Conservation (phyloP, 2,329 filamentous ascomycete genomes). For the Aureobasidium leucospermi region DNA sequence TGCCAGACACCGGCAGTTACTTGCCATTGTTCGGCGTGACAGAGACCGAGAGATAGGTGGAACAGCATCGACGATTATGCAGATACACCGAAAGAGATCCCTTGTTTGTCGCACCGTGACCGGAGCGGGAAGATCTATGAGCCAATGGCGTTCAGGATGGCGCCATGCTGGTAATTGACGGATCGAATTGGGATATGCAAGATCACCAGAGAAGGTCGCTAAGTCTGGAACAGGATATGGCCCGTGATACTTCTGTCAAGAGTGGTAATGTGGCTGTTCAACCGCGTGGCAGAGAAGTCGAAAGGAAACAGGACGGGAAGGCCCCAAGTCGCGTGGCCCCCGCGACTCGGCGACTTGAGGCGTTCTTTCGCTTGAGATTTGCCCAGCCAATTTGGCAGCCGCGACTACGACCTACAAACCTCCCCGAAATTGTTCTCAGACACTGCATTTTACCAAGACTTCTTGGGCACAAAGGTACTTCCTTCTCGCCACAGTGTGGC, state of each 20-base stretch:
- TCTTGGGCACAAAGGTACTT: not conserved
- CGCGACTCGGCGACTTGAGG: not conserved
- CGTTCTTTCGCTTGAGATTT: conserved; percentile 4
- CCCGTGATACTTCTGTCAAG: conserved; percentile 5
- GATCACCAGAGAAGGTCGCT: not conserved
- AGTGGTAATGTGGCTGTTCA: conserved; percentile 4
- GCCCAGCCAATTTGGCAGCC: not conserved
- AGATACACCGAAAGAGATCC: not conserved
- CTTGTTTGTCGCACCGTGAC: not conserved
- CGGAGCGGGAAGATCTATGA: not conserved
- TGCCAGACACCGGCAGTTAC: not conserved
- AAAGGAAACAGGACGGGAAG: not conserved
- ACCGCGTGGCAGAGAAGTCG: conserved; percentile 1
- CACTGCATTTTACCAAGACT: not conserved
- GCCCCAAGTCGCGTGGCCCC: conserved; percentile 3
- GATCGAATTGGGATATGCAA: not conserved
- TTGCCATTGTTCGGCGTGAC: not conserved
- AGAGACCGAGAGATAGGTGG: not conserved
- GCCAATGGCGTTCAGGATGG: not conserved
- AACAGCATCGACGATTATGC: not conserved
- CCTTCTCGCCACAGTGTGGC: not conserved
- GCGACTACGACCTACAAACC: not conserved
- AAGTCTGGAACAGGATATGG: conserved; percentile 8
- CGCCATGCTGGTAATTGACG: not conserved
- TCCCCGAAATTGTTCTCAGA: not conserved